These are phyloP conservation scores for Scleromitrula shiraiana DNA, from an alignment of 2,329 filamentous ascomycete genomes.

Conservation along the genomic window DNA sequence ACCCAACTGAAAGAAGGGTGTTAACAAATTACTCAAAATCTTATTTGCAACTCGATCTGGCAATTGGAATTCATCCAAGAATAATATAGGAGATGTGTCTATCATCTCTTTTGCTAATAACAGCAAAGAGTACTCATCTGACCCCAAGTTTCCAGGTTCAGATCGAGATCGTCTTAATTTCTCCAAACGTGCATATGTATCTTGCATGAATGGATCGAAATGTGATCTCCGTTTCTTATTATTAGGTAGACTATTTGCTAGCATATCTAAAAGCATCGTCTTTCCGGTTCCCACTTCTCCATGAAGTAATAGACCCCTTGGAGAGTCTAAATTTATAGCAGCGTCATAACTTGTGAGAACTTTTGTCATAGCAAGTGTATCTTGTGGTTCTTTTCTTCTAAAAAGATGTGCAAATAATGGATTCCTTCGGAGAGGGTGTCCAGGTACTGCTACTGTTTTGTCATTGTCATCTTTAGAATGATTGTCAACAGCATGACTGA, in stretches of 20 bases:
- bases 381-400: slow-evolving; percentile 43
- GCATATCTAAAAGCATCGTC: slow-evolving; percentile 74
- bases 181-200: slow-evolving; percentile 66
- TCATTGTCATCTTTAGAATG: slow-evolving; percentile 27
- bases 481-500: slow-evolving; percentile 39
- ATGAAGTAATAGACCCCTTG: slow-evolving; percentile 67
- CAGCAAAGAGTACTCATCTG: slow-evolving; percentile 39
- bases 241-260: slow-evolving; percentile 71
- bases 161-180: slow-evolving; percentile 40
- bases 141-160: background rate
- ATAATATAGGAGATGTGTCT: slow-evolving; percentile 66
- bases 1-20: slow-evolving; percentile 72
- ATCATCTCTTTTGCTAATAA: slow-evolving; percentile 71
- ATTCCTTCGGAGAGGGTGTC: slow-evolving; percentile 50
- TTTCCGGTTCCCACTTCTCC: slow-evolving; percentile 80
- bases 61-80: slow-evolving; percentile 77
- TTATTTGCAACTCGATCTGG: slow-evolving; percentile 72
- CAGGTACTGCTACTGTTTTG: slow-evolving; percentile 39
- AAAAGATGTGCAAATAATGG: slow-evolving; percentile 54
- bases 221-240: slow-evolving; percentile 69
- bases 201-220: slow-evolving; percentile 81
- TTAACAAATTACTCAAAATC: slow-evolving; percentile 71
- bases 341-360: slow-evolving; percentile 63
- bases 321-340: slow-evolving; percentile 63
- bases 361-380: slow-evolving; percentile 57